Conservation (phyloP, 306 rosid genomes). For the Carpinus viminea region DNA sequence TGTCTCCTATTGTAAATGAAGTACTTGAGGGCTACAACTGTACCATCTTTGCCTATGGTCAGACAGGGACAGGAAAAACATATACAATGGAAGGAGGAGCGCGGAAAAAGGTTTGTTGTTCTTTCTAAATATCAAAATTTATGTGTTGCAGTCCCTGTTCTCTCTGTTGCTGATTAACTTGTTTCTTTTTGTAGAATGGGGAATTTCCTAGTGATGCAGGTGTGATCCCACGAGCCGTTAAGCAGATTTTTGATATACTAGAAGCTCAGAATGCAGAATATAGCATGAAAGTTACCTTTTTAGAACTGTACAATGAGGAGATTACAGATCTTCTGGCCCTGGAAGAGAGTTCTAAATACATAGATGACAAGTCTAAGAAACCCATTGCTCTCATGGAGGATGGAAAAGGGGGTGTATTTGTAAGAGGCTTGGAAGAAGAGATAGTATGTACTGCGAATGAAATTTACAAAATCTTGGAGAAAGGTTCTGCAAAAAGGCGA, state of each 20-base stretch:
- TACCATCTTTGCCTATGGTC: constrained; percentile 97
- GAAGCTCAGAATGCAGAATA: constrained; percentile 97
- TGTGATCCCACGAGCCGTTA: constrained; percentile 97
- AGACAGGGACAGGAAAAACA: constrained; percentile 98
- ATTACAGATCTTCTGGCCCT: constrained; percentile 90
- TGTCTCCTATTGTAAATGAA: constrained; percentile 91
- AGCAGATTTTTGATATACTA: constrained; percentile 88
- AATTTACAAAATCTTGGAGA: constrained; percentile 96
- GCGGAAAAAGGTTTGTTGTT: constrained; percentile 70
- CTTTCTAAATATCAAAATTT: not conserved
- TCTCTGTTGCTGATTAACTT: constrained; percentile 16
- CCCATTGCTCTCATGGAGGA: constrained; percentile 99
- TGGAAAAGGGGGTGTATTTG: constrained; percentile 98
- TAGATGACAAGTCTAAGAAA: constrained; percentile 91
- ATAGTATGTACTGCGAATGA: constrained; percentile 97
- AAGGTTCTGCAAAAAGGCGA: constrained; percentile 97
- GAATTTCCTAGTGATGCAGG: constrained; percentile 99
- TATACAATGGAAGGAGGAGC: constrained; percentile 99
- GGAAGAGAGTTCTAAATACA: constrained; percentile 80
- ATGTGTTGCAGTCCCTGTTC: constrained; percentile 1
- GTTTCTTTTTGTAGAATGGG: constrained; percentile 65
- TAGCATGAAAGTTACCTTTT: constrained; percentile 95
- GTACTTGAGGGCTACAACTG: constrained; percentile 99
- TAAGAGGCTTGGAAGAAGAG: constrained; percentile 98
- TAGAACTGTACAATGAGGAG: constrained; percentile 98